A percentile compares a stretch with the other conserved stretches of the same genome.
These are phyloP conservation scores for Trichoderma reesei DNA, from an alignment of 495 filamentous ascomycete species.

Conservation along the genomic window DNA sequence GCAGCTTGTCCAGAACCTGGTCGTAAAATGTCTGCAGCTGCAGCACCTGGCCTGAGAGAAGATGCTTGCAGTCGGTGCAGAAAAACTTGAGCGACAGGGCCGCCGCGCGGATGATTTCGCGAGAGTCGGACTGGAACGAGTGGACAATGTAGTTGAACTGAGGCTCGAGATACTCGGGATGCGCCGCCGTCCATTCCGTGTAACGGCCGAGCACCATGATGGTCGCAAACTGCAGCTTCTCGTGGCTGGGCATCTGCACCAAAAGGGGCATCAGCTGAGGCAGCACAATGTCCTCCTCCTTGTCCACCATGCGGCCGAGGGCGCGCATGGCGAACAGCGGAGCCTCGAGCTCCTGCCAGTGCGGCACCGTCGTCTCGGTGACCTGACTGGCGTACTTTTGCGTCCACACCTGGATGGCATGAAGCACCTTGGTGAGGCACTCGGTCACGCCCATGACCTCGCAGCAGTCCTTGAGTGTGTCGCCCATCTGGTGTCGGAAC, in stretches of 20 bases:
- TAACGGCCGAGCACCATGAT: constrained; percentile 96
- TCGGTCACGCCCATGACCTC: constrained; percentile 88
- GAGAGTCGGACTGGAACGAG: constrained; percentile 74
- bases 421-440: constrained; percentile 78
- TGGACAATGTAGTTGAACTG: constrained; percentile 92
- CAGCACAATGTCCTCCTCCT: constrained; percentile 74
- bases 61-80: constrained; percentile 82
- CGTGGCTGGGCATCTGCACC: constrained; percentile 87
- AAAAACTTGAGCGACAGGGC: constrained; percentile 95
- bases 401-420: constrained; percentile 79
- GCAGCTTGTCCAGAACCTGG: constrained; percentile 73
- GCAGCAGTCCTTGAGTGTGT: constrained; percentile 95
- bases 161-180: constrained; percentile 80
- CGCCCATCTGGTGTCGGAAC: constrained; percentile 93
- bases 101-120: constrained; percentile 81
- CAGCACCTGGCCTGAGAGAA: constrained; percentile 66
- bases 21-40: constrained; percentile 90
- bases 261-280: constrained; percentile 85
- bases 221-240: constrained; percentile 92
- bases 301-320: constrained; percentile 94
- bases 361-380: constrained; percentile 63
- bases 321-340: constrained; percentile 91
- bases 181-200: constrained; percentile 93
- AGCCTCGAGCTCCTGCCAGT: constrained; percentile 94
- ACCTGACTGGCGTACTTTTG: constrained; percentile 67